A percentile compares a stretch with the other conserved stretches of the same genome.
These are phyloP conservation scores for Achaetomiella virescens DNA, from an alignment of 495 filamentous ascomycete genomes.

Conservation along the genomic window DNA sequence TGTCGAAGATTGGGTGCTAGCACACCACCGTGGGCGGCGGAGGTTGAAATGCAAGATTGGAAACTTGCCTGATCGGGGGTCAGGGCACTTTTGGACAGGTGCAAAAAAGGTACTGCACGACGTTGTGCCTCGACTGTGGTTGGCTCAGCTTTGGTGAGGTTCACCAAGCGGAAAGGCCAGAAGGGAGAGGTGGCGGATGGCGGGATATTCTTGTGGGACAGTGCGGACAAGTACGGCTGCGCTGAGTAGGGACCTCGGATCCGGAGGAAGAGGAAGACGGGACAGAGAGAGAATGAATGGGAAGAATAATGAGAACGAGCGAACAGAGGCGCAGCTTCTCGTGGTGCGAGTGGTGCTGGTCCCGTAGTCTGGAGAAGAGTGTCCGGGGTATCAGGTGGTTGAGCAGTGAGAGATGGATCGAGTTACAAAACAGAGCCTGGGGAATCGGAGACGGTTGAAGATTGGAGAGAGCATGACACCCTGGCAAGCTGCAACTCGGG, in stretches of 20 bases:
- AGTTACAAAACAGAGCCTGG: not conserved
- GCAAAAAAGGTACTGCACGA: not conserved
- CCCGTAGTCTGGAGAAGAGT: not conserved
- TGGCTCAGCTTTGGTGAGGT: not conserved
- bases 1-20: not conserved
- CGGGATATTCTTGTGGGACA: constrained; percentile 21
- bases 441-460: not conserved
- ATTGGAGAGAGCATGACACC: not conserved
- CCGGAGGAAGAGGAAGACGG: not conserved
- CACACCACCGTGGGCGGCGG: not conserved
- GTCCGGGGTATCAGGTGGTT: not conserved
- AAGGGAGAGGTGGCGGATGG: constrained; percentile 9
- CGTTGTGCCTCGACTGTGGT: not conserved
- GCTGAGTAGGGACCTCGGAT: not conserved
- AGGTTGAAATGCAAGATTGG: not conserved
- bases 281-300: not conserved
- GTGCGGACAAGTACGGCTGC: constrained; percentile 3
- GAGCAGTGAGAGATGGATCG: not conserved
- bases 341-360: not conserved
- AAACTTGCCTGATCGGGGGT: not conserved
- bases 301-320: not conserved
- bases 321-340: not conserved
- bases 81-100: not conserved
- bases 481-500: constrained; percentile 4
- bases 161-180: not conserved